These are phyloP conservation scores for Kuraishia piskuri DNA, from an alignment of 805 yeast species.

Conservation along the genomic window DNA sequence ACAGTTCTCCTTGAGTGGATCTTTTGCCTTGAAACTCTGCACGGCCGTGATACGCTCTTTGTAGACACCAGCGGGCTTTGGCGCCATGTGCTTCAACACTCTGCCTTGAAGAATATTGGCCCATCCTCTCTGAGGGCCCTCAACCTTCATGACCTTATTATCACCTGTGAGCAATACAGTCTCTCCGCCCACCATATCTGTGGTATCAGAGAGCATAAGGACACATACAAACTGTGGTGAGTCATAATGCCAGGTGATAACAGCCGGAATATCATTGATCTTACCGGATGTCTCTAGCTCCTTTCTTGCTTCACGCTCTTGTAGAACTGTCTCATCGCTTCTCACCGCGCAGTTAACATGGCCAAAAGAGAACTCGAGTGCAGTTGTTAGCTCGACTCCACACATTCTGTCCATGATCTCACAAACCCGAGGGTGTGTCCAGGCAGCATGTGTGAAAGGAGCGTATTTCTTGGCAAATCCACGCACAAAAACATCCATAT, in stretches of 20 bases:
- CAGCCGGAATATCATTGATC: neutral
- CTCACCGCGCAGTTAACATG: conserved; percentile 28
- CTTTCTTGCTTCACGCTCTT: conserved; percentile 9
- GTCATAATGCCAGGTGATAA: conserved; percentile 56
- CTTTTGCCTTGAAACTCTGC: conserved; percentile 31
- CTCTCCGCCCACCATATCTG: conserved; percentile 54
- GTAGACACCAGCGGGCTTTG: conserved; percentile 28
- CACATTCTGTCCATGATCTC: conserved; percentile 49
- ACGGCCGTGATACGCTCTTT: conserved; percentile 34
- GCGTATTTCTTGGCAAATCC: conserved; percentile 34
- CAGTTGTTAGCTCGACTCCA: conserved; percentile 42
- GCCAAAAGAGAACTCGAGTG: conserved; percentile 50
- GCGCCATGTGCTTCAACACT: conserved; percentile 35
- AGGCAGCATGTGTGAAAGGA: conserved; percentile 48
- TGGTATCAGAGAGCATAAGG: conserved; percentile 50
- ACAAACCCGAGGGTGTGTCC: conserved; percentile 50
- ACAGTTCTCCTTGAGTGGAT: conserved; percentile 27
- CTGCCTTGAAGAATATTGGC: conserved; percentile 42
- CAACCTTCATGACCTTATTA: conserved; percentile 22
- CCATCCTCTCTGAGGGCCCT: conserved; percentile 38
- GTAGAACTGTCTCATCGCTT: conserved; percentile 14
- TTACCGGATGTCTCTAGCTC: neutral
- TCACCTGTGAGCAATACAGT: conserved; percentile 41
- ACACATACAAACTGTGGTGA: conserved; percentile 63
- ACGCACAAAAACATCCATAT: conserved; percentile 33